Evolutionary conservation across 2,329 filamentous ascomycete species (phyloP), one percentile per base, ranked within the genome.

Genomic region (Chalaropsis ovoidea): DNA sequence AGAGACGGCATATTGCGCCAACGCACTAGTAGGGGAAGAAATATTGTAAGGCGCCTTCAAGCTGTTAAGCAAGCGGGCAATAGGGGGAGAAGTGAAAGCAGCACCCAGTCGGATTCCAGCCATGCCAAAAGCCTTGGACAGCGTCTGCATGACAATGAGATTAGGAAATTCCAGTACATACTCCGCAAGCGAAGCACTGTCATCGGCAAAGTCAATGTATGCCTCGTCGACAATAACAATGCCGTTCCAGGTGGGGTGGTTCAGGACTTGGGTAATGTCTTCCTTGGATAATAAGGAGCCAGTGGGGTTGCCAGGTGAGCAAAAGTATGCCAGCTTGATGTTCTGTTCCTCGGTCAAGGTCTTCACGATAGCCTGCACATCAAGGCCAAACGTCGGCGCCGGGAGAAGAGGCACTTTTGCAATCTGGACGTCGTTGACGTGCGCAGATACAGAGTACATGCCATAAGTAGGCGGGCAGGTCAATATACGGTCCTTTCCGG

Each of bases 31-130:
- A 0, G 90, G 90, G 71, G 86, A 93, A 3, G 90, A 88, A 71
- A 99, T 86, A 76, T 96, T 97, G 78, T 99, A 99, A 0, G 94
- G 94, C 0, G 94, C 93, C 77, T 97, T 97, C 72, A 99, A 81
- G 73, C 82, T 91, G 77, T 99, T 99, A 65, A 99, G 81, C 13
- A 99, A 79, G 17, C 77, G 76, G 1, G 93, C 91, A 68, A 99
- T 86, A 5, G 85, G 81, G 0, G 85, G 80, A 10, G 85, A 83
- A 4, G 89, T 83, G 73, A 96, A 99, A 0, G 90, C 90, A 7
- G 86, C 89, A 60, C 94, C 94, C 0, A 99, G 81, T 17, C 94
- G 82, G 73, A 99, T 96, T 62, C 93, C 94, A 3, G 94, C 94
- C 72, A 99, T 83, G 35, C 94, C 94, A 73, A 99, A 99, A 0